phyloP scores from a whole-genome alignment of 2,329 filamentous ascomycete species.

The Ambrosiella xylebori region DNA sequence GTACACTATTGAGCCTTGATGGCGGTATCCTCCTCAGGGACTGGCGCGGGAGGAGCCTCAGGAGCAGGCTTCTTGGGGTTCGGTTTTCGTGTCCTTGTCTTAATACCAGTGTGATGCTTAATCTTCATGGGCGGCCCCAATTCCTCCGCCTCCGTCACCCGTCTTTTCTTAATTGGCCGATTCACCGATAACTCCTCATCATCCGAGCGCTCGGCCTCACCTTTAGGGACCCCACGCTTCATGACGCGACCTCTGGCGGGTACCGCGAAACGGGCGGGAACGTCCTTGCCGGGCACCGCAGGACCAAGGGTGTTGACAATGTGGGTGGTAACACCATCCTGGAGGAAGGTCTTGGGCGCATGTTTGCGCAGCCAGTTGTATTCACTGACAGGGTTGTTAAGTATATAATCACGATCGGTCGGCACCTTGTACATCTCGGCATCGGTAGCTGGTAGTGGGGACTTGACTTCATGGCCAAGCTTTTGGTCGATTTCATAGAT shows the following conservation, averaged over 20 bases:
- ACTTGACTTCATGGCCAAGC: constrained; percentile 27
- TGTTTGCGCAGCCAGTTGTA: constrained; percentile 90
- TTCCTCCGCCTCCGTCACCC: constrained; percentile 20
- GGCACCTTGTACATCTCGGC: constrained; percentile 23
- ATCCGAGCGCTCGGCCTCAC: constrained; percentile 13
- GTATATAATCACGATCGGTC: constrained; percentile 23
- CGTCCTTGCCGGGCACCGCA: constrained; percentile 26
- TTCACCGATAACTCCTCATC: constrained; percentile 6
- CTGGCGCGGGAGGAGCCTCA: not conserved
- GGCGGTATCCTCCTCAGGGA: not conserved
- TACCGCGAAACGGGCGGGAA: constrained; percentile 15
- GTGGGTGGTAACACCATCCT: constrained; percentile 37
- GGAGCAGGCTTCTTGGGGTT: constrained; percentile 7
- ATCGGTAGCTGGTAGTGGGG: constrained; percentile 35
- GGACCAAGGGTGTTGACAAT: not conserved
- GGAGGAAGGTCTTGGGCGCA: constrained; percentile 68
- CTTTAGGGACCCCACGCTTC: constrained; percentile 23
- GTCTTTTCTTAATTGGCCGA: constrained; percentile 11
- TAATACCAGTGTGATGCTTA: constrained; percentile 15
- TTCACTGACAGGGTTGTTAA: constrained; percentile 69
- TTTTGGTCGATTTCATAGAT: constrained; percentile 44
- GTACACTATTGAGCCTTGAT: not conserved
- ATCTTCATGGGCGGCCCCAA: constrained; percentile 19
- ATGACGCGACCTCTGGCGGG: constrained; percentile 19
- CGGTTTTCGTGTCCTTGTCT: constrained; percentile 9